These are phyloP conservation scores for Ophiostoma montium DNA, from an alignment of 2,329 filamentous ascomycete genomes.

Conservation along the genomic window DNA sequence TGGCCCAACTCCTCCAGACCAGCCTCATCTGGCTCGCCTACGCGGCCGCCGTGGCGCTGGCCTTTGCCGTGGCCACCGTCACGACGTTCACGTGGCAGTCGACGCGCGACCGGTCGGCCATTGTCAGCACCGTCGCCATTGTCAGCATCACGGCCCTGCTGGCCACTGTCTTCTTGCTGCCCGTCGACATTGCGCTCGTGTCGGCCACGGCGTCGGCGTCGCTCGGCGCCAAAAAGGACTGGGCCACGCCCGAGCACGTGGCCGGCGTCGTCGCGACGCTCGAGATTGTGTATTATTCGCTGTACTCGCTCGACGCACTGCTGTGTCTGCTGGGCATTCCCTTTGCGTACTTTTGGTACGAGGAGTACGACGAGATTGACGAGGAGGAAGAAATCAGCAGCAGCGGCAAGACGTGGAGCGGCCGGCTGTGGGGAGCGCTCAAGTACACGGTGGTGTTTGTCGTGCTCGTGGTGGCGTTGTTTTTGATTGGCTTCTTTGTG, in stretches of 20 bases:
- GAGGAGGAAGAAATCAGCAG: conserved; percentile 65
- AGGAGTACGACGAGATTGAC: conserved; percentile 90
- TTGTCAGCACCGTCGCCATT: conserved; percentile 74
- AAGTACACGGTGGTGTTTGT: conserved; percentile 88
- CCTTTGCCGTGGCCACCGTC: conserved; percentile 63
- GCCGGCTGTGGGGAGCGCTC: conserved; percentile 66
- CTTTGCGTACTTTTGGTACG: conserved; percentile 96
- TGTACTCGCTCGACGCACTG: conserved; percentile 84
- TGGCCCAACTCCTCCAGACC: conserved; percentile 46
- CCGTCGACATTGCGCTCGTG: conserved; percentile 88
- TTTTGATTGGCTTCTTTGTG: conserved; percentile 88
- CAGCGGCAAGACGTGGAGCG: conserved; percentile 43
- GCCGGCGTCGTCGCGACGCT: conserved; percentile 66
- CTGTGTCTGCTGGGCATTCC: conserved; percentile 83
- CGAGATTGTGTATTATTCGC: conserved; percentile 77
- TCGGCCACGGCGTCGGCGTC: conserved; percentile 70
- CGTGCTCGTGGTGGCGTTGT: conserved; percentile 63
- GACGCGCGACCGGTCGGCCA: conserved; percentile 67
- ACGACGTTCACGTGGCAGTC: conserved; percentile 90
- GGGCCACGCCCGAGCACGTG: conserved; percentile 75
- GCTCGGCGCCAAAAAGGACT: conserved; percentile 77
- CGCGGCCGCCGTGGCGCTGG: conserved; percentile 62
- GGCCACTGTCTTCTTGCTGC: conserved; percentile 81
- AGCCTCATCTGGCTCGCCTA: conserved; percentile 94
- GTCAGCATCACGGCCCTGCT: conserved; percentile 76